phyloP scores from a whole-genome alignment of 1,284 basidiomycete species.

The Trichosporon asahii region DNA sequence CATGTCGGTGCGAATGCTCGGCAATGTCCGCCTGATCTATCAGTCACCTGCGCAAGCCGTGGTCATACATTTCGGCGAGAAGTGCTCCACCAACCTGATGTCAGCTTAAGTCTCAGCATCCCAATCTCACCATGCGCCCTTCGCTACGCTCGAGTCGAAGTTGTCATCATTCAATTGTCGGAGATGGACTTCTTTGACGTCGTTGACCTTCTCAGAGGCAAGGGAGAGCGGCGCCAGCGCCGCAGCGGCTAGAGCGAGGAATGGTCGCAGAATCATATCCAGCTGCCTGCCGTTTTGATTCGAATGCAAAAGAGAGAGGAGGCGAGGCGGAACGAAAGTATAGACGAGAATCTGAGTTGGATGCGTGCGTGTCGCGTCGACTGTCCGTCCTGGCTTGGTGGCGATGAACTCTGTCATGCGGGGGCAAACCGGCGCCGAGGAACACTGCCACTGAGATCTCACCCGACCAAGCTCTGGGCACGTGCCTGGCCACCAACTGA shows the following conservation, averaged over 20 bases:
- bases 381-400: neutral
- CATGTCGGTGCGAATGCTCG: constrained; percentile 67
- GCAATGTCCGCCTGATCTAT: constrained; percentile 45
- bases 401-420: neutral
- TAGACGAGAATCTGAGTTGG: neutral
- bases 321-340: neutral
- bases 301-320: neutral
- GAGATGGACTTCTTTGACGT: constrained; percentile 25
- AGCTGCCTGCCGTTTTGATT: neutral
- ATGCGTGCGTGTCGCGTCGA: neutral
- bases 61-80: constrained; percentile 49
- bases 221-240: neutral
- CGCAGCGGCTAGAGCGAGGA: neutral
- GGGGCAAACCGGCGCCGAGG: neutral
- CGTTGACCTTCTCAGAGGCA: neutral
- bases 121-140: constrained; percentile 64
- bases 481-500: neutral
- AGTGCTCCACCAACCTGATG: constrained; percentile 52
- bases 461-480: neutral
- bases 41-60: neutral
- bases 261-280: neutral
- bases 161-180: constrained; percentile 61
- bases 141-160: constrained; percentile 59
- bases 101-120: constrained; percentile 11
- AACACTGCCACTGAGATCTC: constrained; percentile 1